Evolutionary conservation across 768 basidiomycete genomes (phyloP), one percentile per base, ranked within the genome.

Genomic region (Dioszegia hungarica): DNA sequence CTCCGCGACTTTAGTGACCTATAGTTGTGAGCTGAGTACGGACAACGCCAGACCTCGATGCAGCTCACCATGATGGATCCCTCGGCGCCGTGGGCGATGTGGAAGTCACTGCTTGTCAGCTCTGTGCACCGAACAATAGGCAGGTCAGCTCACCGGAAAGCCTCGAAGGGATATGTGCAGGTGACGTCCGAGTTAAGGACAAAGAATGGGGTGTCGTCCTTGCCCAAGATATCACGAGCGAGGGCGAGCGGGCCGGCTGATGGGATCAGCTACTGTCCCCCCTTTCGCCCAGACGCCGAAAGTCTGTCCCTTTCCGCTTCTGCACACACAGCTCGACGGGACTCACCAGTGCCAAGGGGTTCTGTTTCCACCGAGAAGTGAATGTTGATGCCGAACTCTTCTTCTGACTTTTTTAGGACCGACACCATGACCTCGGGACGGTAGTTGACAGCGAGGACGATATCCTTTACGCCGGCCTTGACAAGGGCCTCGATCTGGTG

Each of bases 101-200:
- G 79, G 78, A 80, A 80, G 64, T 79, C 79, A 29, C 77, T 75
- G 36, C 25, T 41, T 29, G 20, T 52, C 25, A 45, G 36, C 27
- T 31, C 11, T 25, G 17, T 20, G 15, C 4, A 31, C 6, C 11
- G 9, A n/a, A 22, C 49, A 24, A 3, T 28, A n/a, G 9, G 25
- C 20, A 29, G 14, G 5, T 2, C 5, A 38, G 49, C 74, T 52
- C 48, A 70, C 68, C 76, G 74, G 69, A 80, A 77, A n/a, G 73
- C 73, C 63, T 78, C 78, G 65, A 80, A 80, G 41, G 79, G 79
- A 68, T 80, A 80, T 33, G 78, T 71, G 72, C 79, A 80, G 60
- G 78, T 80, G 40, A 80, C 79, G 59, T 80, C 79, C 17, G 79
- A 79, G 77, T 80, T 80, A 67, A 80, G 76, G 44, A 80, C 79